Conservation (phyloP, 139 green algal genomes). For the Marvania coccoides region DNA sequence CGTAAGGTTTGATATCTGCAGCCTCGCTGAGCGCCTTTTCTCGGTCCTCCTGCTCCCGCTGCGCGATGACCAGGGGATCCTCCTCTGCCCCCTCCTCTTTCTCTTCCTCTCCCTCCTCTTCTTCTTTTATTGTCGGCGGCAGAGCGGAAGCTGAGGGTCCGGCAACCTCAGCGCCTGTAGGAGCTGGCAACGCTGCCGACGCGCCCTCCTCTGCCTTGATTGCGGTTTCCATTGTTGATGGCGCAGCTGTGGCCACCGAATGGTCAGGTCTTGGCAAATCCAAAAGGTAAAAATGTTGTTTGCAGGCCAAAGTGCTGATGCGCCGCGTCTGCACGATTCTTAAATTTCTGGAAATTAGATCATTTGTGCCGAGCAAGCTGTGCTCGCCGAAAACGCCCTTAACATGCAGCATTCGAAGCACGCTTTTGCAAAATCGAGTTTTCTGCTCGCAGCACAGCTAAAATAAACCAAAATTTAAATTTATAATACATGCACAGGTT, state of each 20-base stretch:
- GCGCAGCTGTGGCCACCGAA: too few species aligned
- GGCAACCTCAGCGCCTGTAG: neutral
- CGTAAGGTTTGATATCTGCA: constrained; percentile 20
- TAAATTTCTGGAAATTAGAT: too few species aligned
- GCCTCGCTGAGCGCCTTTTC: constrained; percentile 18
- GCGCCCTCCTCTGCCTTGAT: neutral
- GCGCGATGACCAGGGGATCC: constrained; percentile 23
- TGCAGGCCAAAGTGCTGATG: too few species aligned
- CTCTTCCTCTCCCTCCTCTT: neutral
- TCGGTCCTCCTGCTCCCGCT: constrained; percentile 20
- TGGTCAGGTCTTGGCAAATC: too few species aligned
- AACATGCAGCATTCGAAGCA: too few species aligned
- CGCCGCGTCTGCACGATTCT: too few species aligned
- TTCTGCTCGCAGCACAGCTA: neutral
- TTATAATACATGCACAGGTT: too few species aligned
- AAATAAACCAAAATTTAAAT: too few species aligned
- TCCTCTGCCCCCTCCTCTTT: constrained; percentile 19
- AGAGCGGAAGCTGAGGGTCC: neutral
- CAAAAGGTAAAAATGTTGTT: too few species aligned
- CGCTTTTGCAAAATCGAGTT: neutral
- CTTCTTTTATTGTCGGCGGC: neutral
- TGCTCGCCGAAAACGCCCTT: too few species aligned
- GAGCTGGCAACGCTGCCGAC: neutral
- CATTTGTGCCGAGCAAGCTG: too few species aligned
- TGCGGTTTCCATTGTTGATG: too few species aligned